Evolutionary conservation across 2,329 filamentous ascomycete genomes (phyloP), one percentile per base, ranked within the genome.

Genomic region (Rachicladosporium sp.): DNA sequence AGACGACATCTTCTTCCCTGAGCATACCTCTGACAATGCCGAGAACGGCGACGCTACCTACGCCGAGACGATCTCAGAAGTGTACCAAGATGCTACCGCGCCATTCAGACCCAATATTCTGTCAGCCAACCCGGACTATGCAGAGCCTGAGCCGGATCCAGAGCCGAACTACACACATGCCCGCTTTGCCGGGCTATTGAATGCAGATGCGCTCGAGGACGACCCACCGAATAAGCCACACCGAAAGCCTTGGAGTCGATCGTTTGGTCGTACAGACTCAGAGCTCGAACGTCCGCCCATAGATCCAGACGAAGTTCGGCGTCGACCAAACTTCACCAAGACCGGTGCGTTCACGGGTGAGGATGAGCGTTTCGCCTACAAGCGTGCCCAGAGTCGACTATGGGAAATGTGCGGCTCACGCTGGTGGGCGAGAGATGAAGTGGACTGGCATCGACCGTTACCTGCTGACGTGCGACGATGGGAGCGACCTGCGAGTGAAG

Each of bases 21-120:
- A 83, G 44, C 37, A 51, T 33, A 42, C 49, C 31, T 30, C 38
- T 9, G 49, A 44, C 9, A 27, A 45, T 8, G 39, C 37, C 21
- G 38, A 50, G 32, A 50, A 48, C 9, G 50, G 49, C 35, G 76
- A 80, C 52, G 69, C 72, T 1, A 67, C 78, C 4, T 71, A 78
- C 49, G 65, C 74, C n/a, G 78, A 82, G 56, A 79, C 76, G 1
- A 69, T 79, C 36, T 70, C 76, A 3, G 82, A 89, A 57, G 80
- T 84, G 23, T 87, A 85, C 54, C 83, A 89, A 56, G 83, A 89
- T 53, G 74, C 77, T 29, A 77, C 75, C 32, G 76, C 78, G 0
- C 83, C 83, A 1, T 91, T 91, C 62, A 70, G 84, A 2, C 83
- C 84, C 23, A 91, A 91, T 56, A 69, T 87, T 15, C 78, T 81